Evolutionary conservation across 306 rosid genomes (phyloP).

Genomic region (Morella rubra): DNA sequence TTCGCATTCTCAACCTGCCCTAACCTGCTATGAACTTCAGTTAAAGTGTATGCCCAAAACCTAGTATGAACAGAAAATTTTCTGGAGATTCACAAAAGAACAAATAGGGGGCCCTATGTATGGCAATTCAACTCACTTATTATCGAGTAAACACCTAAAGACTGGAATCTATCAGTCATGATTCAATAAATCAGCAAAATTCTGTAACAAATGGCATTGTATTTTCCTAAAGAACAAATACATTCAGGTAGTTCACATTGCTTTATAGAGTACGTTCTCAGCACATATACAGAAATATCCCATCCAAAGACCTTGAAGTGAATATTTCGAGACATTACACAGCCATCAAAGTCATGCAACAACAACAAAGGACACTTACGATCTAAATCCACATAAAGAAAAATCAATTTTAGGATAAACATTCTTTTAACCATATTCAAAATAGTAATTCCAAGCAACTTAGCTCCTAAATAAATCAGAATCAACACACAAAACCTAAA

Average conservation of each 20-base stretch:
- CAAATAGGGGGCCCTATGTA: background rate
- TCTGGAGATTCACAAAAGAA: background rate
- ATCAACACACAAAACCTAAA: background rate
- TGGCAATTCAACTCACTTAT: background rate
- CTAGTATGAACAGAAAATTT: background rate
- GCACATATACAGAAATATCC: background rate
- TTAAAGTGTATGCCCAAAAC: constrained; percentile 3
- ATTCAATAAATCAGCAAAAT: background rate
- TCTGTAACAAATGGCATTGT: background rate
- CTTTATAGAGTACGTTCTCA: background rate
- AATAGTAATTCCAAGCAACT: background rate
- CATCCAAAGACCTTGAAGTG: background rate
- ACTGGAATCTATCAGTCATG: background rate
- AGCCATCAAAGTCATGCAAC: background rate
- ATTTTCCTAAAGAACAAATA: background rate
- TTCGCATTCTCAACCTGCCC: constrained; percentile 87
- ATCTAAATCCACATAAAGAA: background rate
- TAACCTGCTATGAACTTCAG: constrained; percentile 50
- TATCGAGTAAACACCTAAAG: background rate
- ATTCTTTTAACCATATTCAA: background rate
- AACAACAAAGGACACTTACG: background rate
- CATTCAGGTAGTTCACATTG: background rate
- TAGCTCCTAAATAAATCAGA: background rate
- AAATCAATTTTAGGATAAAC: background rate
- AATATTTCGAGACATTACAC: background rate